A percentile compares a stretch with the other conserved stretches of the same genome.
Conservation (phyloP, 805 yeast species). For the Saturnispora halmiae region DNA sequence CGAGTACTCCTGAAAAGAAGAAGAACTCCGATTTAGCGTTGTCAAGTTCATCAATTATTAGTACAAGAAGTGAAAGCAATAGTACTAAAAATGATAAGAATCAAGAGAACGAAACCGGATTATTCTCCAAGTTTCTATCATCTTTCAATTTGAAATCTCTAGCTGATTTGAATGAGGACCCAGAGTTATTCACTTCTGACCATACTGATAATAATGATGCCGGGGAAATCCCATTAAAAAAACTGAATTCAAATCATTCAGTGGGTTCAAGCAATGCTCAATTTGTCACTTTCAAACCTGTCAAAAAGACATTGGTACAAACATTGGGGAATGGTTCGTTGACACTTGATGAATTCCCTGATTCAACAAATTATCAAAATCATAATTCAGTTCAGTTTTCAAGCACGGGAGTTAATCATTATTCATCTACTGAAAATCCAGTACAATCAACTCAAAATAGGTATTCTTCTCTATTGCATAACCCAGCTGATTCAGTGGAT, state of each 20-base stretch:
- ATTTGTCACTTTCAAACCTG: constrained; percentile 37
- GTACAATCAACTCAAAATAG: no score
- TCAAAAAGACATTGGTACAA: constrained; percentile 37
- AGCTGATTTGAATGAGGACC: constrained; percentile 12
- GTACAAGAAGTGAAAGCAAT: neutral
- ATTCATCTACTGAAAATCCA: no score
- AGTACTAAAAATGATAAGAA: constrained; percentile 1
- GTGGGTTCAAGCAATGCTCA: constrained; percentile 6
- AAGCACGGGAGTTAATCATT: no score
- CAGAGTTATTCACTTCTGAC: neutral
- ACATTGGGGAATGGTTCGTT: constrained; percentile 44
- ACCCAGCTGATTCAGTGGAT: no score
- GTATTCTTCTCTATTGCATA: no score
- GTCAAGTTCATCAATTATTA: neutral
- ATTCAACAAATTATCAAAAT: neutral
- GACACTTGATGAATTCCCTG: constrained; percentile 27
- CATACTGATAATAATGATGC: neutral
- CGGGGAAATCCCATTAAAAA: constrained; percentile 3
- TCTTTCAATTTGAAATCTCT: constrained; percentile 24
- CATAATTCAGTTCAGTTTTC: neutral
- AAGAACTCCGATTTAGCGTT: neutral
- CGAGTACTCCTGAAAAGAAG: constrained; percentile 6
- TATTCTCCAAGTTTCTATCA: constrained; percentile 23
- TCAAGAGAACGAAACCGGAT: constrained; percentile 14
- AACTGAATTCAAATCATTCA: constrained; percentile 6